Base-by-base conservation (phyloP, 768 basidiomycete genomes). In the Xerocomus potaroensis region DNA sequence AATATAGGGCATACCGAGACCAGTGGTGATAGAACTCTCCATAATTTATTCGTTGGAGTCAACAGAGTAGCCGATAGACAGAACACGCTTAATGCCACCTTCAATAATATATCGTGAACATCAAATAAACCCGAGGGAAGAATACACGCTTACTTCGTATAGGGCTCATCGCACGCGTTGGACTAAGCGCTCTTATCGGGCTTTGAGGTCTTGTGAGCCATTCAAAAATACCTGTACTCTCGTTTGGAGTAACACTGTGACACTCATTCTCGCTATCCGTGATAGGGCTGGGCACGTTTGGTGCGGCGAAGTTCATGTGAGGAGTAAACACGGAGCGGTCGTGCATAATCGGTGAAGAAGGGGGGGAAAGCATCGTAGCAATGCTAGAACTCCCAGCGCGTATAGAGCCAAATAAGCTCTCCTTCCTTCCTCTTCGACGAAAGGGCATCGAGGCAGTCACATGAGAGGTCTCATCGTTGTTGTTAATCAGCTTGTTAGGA, bases 31-130 rank as follows among this genome's bases (percentile, higher is more conserved):
- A 35, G 16, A 26, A 18, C 29, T 30, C n/a, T 22, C 22, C 34
- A 36, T 5, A 19, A 37, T 39, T 65, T 40, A 63, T 7, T 50
- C 15, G 5, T 51, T 43, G 21, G 27, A 27, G 14, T 50, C 43
- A 12, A 26, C 47, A 42, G 54, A 19, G 32, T 31, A 50, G 2
- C 54, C 57, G 8, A 64, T 43, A 16, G 62, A 52, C 10, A 66
- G 42, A 36, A 66, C 54, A 29, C 62, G 66, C 45, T 48, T 63
- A 19, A 66, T 56, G 2, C 64, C 55, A 47, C 61, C 64, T 66
- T 33, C 15, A 42, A 27, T 9, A 43, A 47, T 5, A 33, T 15
- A 22, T 40, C 43, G 26, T 62, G 18, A 58, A 43, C 12, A 38
- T 34, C 9, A 35, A 18, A 9, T 1, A 26, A 32, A 15, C n/a